These are phyloP conservation scores for Solanum appendiculatum DNA, from an alignment of 257 asterid genomes.

Conservation along the genomic window DNA sequence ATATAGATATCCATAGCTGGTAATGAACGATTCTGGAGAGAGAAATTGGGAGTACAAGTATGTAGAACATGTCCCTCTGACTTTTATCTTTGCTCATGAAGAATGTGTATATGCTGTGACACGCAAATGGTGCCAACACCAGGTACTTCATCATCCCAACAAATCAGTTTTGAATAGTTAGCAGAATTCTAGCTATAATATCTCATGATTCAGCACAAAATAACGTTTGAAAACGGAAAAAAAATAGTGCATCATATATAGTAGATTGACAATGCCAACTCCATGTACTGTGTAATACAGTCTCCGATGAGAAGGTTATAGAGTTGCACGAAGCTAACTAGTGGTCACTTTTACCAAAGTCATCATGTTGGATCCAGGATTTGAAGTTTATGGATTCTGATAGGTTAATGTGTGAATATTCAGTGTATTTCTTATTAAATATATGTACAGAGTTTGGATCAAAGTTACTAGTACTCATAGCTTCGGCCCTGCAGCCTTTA, in stretches of 20 bases:
- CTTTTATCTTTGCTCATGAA: slow-evolving; percentile 14
- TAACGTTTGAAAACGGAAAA: too few species aligned
- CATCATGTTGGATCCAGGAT: too few species aligned
- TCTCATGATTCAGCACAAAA: too few species aligned
- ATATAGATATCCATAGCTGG: slow-evolving; percentile 57
- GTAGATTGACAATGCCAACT: too few species aligned
- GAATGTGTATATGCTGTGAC: slow-evolving; percentile 28
- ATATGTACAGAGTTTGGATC: background rate
- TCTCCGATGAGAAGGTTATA: too few species aligned
- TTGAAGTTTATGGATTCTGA: too few species aligned
- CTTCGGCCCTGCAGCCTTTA: background rate
- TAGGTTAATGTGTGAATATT: too few species aligned
- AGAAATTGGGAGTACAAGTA: slow-evolving; percentile 37
- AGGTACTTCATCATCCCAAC: slow-evolving; percentile 25
- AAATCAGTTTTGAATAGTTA: background rate
- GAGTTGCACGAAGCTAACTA: background rate
- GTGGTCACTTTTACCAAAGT: background rate
- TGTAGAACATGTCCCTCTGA: slow-evolving; percentile 23
- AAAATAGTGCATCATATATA: too few species aligned
- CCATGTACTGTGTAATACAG: too few species aligned
- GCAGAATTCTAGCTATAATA: too few species aligned
- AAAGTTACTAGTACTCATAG: background rate
- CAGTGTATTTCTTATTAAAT: background rate
- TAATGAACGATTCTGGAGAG: slow-evolving; percentile 43
- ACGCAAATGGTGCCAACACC: slow-evolving; percentile 52